These are phyloP conservation scores for Allomyces javanicus DNA, from an alignment of 192 early-diverging fungal species.

Conservation along the genomic window DNA sequence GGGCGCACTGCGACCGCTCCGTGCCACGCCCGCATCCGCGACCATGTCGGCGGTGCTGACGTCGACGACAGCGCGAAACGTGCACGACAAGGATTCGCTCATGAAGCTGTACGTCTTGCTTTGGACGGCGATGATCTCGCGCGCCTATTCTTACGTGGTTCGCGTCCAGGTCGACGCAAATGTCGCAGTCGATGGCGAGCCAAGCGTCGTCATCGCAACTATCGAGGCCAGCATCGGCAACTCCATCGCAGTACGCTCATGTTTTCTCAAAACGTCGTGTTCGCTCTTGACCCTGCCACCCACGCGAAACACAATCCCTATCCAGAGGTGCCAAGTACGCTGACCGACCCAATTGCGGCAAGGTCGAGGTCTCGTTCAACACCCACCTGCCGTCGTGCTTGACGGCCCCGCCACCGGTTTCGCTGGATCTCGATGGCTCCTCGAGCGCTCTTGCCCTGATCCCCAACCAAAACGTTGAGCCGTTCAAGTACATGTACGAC, in stretches of 20 bases:
- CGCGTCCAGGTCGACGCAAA: background rate
- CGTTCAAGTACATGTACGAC: background rate
- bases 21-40: background rate
- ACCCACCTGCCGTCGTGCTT: background rate
- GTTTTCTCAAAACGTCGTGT: background rate
- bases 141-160: background rate
- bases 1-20: background rate
- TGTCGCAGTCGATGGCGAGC: background rate
- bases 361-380: background rate
- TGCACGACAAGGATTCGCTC: too few relatives aligned
- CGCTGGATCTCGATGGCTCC: too few relatives aligned
- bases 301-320: background rate
- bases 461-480: background rate
- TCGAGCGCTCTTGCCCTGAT: background rate
- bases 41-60: background rate
- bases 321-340: background rate
- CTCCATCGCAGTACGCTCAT: background rate
- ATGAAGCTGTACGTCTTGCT: background rate
- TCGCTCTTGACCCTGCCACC: background rate
- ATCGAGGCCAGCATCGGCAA: too few relatives aligned
- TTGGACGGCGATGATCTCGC: background rate
- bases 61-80: background rate
- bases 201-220: too few relatives aligned
- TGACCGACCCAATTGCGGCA: background rate
- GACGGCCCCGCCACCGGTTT: background rate